These are phyloP conservation scores for Sporobolomyces pararoseus DNA, from an alignment of 768 basidiomycete species.

Conservation along the genomic window DNA sequence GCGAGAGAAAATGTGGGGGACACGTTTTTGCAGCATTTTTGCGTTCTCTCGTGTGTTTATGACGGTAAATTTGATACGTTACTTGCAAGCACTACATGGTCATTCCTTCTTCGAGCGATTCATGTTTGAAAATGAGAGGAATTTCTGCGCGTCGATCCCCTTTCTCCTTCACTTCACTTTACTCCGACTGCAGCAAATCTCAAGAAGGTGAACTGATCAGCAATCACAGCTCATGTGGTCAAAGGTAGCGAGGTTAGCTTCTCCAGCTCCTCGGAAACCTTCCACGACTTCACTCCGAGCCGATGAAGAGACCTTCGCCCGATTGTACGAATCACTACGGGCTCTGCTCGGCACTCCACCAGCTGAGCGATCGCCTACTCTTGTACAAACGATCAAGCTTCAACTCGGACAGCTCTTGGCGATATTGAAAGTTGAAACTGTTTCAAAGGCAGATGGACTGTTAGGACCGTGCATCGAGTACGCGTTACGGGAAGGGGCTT, in stretches of 20 bases:
- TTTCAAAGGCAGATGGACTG: background rate
- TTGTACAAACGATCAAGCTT: background rate
- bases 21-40: background rate
- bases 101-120: too few species aligned
- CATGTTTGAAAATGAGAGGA: too few species aligned
- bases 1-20: background rate
- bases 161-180: background rate
- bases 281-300: background rate
- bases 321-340: conserved; percentile 6
- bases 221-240: too few species aligned
- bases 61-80: too few species aligned
- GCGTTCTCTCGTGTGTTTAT: too few species aligned
- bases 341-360: background rate
- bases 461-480: conserved; percentile 30
- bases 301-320: background rate
- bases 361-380: background rate
- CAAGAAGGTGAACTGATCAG: too few species aligned
- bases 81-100: too few species aligned
- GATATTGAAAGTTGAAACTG: conserved; percentile 5
- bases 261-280: conserved; percentile 24
- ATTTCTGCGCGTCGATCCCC: too few species aligned
- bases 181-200: too few species aligned
- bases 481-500: conserved; percentile 74
- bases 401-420: conserved; percentile 8
- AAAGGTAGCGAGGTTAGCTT: conserved; percentile 22